phyloP scores from a whole-genome alignment of 2,329 filamentous ascomycete genomes.

The Colletotrichum spaethianum region DNA sequence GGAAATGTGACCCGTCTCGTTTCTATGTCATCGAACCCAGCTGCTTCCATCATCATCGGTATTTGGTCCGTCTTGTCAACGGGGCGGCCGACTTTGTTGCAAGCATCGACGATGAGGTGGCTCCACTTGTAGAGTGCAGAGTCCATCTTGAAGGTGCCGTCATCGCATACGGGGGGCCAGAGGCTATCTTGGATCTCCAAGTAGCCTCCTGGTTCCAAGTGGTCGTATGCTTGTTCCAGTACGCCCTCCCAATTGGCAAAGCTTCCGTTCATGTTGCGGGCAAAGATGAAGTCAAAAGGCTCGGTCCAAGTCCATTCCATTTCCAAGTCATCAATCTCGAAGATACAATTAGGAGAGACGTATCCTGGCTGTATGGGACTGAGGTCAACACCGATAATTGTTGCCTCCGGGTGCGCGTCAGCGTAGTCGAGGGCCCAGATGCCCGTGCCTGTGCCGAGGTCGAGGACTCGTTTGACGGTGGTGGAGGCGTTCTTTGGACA shows the following conservation, averaged over 20 bases:
- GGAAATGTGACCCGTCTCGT: conserved; percentile 48
- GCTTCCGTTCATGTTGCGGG: conserved; percentile 50
- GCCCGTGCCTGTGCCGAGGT: conserved; percentile 37
- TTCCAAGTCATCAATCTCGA: conserved; percentile 52
- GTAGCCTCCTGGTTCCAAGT: conserved; percentile 31
- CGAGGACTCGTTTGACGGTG: conserved; percentile 44
- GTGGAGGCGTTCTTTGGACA: conserved; percentile 43
- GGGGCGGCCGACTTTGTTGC: background rate
- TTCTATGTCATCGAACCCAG: conserved; percentile 49
- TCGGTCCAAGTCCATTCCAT: conserved; percentile 44
- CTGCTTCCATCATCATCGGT: background rate
- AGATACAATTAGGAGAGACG: conserved; percentile 49
- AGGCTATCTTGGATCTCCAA: conserved; percentile 41
- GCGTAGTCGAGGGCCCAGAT: conserved; percentile 40
- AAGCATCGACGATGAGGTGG: conserved; percentile 9
- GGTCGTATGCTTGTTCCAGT: conserved; percentile 39
- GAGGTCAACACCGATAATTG: conserved; percentile 50
- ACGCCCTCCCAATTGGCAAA: conserved; percentile 45
- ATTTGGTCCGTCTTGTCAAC: background rate
- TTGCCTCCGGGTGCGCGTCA: background rate
- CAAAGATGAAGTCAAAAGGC: conserved; percentile 53
- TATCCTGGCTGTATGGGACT: conserved; percentile 53
- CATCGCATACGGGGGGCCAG: conserved; percentile 49
- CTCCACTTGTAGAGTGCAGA: conserved; percentile 40
- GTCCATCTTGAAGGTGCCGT: conserved; percentile 49